Percentiles rank a stretch among this genome's conserved stretches.
Conservation (phyloP, 257 asterid genomes). For the Solanum clarkiae region DNA sequence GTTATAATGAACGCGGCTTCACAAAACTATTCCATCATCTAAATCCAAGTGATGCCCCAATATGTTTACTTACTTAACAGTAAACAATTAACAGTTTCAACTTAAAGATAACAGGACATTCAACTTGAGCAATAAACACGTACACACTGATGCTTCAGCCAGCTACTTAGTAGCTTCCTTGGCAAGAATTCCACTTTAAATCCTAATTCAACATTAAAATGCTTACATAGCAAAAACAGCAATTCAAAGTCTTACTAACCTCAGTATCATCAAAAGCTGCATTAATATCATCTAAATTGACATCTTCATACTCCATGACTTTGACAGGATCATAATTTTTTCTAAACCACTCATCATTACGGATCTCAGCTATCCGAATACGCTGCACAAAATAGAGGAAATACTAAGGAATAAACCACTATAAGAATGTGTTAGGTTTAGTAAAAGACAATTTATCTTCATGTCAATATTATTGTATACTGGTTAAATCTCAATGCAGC, state of each 20-base stretch:
- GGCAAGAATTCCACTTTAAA: neutral
- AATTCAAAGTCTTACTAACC: constrained; percentile 36
- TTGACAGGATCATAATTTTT: constrained; percentile 62
- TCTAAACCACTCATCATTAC: constrained; percentile 88
- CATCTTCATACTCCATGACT: constrained; percentile 68
- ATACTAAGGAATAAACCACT: neutral
- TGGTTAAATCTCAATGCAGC: neutral
- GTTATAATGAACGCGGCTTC: neutral
- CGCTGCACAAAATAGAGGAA: constrained; percentile 45
- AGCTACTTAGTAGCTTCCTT: neutral
- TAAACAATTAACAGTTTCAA: neutral
- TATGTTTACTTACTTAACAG: neutral
- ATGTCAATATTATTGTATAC: neutral
- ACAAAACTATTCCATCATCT: neutral
- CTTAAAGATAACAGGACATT: neutral
- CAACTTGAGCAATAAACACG: neutral
- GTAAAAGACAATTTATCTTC: neutral
- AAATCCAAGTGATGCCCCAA: neutral
- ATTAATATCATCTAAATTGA: constrained; percentile 88
- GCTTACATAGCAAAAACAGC: neutral
- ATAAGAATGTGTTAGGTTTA: neutral
- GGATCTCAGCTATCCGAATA: constrained; percentile 72
- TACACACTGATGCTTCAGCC: neutral
- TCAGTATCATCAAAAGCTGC: constrained; percentile 96
- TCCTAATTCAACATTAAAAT: neutral